These are phyloP conservation scores for Galeopsis tetrahit DNA, from an alignment of 257 asterid genomes.

Conservation along the genomic window DNA sequence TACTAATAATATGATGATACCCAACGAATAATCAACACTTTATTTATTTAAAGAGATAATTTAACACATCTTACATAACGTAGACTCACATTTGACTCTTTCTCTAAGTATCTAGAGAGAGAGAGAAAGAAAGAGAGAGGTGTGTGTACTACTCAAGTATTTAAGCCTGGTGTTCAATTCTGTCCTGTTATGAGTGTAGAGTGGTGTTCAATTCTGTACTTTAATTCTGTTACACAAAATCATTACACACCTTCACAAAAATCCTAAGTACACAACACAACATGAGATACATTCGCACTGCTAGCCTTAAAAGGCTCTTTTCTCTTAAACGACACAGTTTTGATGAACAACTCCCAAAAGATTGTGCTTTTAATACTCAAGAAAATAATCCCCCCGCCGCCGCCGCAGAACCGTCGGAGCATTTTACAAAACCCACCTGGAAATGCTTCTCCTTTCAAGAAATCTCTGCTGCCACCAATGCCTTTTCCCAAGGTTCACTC, in stretches of 20 bases:
- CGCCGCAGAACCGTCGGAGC: slow-evolving; percentile 34
- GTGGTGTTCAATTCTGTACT: slow-evolving; percentile 42
- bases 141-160: not conserved
- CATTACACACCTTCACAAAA: slow-evolving; percentile 7
- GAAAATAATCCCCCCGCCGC: slow-evolving; percentile 14
- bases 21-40: not conserved
- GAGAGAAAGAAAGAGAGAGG: slow-evolving; percentile 15
- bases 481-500: slow-evolving; percentile 65
- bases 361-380: slow-evolving; percentile 25
- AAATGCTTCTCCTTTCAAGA: slow-evolving; percentile 82
- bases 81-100: slow-evolving; percentile 45
- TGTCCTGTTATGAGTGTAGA: slow-evolving; percentile 35
- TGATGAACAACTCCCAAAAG: slow-evolving; percentile 49
- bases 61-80: slow-evolving; percentile 18
- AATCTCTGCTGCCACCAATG: slow-evolving; percentile 77
- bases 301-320: slow-evolving; percentile 73
- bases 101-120: slow-evolving; percentile 12
- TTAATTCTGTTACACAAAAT: slow-evolving; percentile 30
- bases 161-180: slow-evolving; percentile 28
- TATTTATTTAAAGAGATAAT: no score
- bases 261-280: slow-evolving; percentile 7
- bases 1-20: slow-evolving; percentile 23
- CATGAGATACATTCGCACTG: slow-evolving; percentile 78
- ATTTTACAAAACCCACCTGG: slow-evolving; percentile 71
- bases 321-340: slow-evolving; percentile 61